phyloP scores from a whole-genome alignment of 192 early-diverging fungal genomes.

The Phlyctochytrium bullatum region DNA sequence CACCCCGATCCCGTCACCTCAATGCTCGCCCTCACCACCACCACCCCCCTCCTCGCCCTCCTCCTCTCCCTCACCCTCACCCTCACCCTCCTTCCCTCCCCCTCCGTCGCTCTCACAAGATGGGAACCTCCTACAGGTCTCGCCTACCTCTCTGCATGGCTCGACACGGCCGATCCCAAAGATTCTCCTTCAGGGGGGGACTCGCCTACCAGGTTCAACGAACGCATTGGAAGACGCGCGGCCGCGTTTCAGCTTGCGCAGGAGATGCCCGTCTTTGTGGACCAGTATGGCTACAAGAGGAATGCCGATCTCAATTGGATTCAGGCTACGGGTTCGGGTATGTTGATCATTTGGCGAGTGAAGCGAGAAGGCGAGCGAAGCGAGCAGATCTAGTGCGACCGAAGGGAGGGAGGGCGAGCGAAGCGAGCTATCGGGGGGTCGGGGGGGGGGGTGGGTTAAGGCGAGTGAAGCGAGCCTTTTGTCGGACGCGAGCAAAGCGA shows the following conservation, averaged over 20 bases:
- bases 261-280: slow-evolving; percentile 22
- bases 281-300: neutral
- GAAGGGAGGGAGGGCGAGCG: too few species aligned
- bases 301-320: slow-evolving; percentile 13
- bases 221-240: slow-evolving; percentile 31
- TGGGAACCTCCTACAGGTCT: slow-evolving; percentile 37
- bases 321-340: slow-evolving; percentile 17
- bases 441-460: too few species aligned
- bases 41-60: neutral
- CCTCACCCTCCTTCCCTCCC: too few species aligned
- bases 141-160: slow-evolving; percentile 29
- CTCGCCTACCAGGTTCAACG: slow-evolving; percentile 37
- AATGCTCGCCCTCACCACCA: neutral
- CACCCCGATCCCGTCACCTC: too few species aligned
- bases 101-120: neutral
- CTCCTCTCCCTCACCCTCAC: neutral
- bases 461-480: too few species aligned
- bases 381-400: too few species aligned
- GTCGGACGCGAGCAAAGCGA: too few species aligned
- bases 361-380: neutral
- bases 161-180: slow-evolving; percentile 16
- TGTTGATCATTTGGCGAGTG: neutral
- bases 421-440: too few species aligned
- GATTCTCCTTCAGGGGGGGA: slow-evolving; percentile 14
- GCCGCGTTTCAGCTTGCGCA: slow-evolving; percentile 35